Evolutionary conservation across 139 green algal species (phyloP), one percentile per base, ranked within the genome.

Genomic region (Chlorella sp.): DNA sequence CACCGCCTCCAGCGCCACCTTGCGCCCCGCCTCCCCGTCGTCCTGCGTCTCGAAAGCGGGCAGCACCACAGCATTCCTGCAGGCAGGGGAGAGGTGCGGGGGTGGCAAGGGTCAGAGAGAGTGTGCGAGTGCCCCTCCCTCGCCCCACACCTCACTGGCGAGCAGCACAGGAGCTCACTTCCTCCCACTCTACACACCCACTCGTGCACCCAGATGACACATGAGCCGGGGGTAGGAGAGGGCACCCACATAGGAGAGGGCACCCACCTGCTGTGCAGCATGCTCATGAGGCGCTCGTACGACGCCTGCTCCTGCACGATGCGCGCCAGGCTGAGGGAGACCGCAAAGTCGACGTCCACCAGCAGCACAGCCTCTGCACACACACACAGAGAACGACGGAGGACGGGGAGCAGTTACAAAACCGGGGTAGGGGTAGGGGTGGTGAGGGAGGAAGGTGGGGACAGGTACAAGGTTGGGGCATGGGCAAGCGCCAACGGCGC

Each of bases 41-140:
- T 93, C 84, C 91, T 83, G 81, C 5, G 89, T 76, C 88, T 93
- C 91, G 81, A 93, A 91, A 5, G 91, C 91, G 30, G 91, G 91
- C 61, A 93, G 84, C 66, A 92, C 91, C 36, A 93, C 40, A 32
- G 91, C 91, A 32, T 76, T 81, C 37, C 69, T 68, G 39, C 48
- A 40, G n/a, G 39, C 48, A 40, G 61, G 26, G 34, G 0, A 71
- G 30, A 14, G 57, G 57, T 53, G 19, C 0, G 32, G 3, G 14
- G 32, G n/a, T 66, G 78, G 16, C 61, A 36, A 36, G 36, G 32
- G n/a, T n/a, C n/a, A 80, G 36, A 30, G 77, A n/a, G 37, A 34
- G 37, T 42, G 75, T 26, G 28, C n/a, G n/a, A n/a, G n/a, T n/a
- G n/a, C n/a, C n/a, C n/a, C n/a, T n/a, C n/a, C n/a, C n/a, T n/a